Conservation (phyloP, 2,329 filamentous ascomycete genomes). For the Teratosphaeria epicoccoides region DNA sequence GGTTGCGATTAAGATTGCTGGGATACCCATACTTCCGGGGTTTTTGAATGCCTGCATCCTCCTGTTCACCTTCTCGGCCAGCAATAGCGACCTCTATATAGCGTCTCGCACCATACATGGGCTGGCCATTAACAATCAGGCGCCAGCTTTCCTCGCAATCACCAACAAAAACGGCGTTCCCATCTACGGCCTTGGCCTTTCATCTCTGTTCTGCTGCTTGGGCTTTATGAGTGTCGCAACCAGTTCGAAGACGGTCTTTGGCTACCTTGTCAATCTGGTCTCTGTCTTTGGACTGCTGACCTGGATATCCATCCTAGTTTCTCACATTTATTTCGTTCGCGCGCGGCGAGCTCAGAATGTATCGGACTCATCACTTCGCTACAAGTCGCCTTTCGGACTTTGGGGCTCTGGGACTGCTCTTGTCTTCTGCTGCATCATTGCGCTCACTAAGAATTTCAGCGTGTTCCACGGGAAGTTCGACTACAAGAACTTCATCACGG, state of each 20-base stretch:
- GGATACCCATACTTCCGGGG: constrained; percentile 52
- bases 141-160: constrained; percentile 59
- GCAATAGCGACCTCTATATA: constrained; percentile 69
- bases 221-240: constrained; percentile 36
- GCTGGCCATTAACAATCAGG: constrained; percentile 60
- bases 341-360: constrained; percentile 36
- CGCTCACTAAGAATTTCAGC: constrained; percentile 72
- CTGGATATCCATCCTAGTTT: constrained; percentile 41
- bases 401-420: constrained; percentile 59
- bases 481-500: constrained; percentile 59
- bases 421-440: constrained; percentile 59
- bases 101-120: constrained; percentile 51
- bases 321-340: constrained; percentile 39
- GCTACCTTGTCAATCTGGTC: constrained; percentile 38
- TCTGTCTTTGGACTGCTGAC: constrained; percentile 33
- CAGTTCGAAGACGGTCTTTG: constrained; percentile 28
- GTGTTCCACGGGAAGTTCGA: constrained; percentile 59
- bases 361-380: constrained; percentile 31
- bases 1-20: constrained; percentile 55
- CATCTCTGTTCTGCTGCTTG: constrained; percentile 53
- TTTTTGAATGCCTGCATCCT: constrained; percentile 66
- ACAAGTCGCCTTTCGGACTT: constrained; percentile 61
- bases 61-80: constrained; percentile 65
- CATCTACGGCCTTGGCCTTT: constrained; percentile 52
- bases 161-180: constrained; percentile 65